Conservation (phyloP, 2,329 filamentous ascomycete genomes). For the Emmonsiellopsis sp. region DNA sequence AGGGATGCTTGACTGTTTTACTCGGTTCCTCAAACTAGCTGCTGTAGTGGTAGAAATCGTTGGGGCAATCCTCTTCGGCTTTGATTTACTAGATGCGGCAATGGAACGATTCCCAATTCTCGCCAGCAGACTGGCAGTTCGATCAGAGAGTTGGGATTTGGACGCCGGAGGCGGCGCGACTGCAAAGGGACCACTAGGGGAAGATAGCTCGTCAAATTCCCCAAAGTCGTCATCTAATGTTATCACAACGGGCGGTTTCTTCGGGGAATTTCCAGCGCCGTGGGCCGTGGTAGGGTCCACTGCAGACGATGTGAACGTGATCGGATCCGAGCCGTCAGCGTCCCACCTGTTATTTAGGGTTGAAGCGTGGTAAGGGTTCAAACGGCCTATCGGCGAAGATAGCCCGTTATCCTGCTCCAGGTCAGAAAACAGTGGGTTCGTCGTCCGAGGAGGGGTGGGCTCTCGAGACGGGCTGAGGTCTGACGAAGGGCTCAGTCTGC, state of each 20-base stretch:
- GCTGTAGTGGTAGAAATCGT: constrained; percentile 10
- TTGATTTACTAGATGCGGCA: constrained; percentile 3
- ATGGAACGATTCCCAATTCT: constrained; percentile 17
- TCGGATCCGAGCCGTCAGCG: constrained; percentile 28
- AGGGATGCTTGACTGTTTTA: constrained; percentile 22
- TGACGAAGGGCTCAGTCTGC: constrained; percentile 19
- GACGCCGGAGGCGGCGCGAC: constrained; percentile 11
- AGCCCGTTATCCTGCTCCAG: background rate
- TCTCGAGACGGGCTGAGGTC: constrained; percentile 9
- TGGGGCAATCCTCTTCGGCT: constrained; percentile 10
- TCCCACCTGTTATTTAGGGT: constrained; percentile 10
- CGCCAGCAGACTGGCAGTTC: constrained; percentile 32
- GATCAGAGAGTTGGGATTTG: constrained; percentile 25
- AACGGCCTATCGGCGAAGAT: background rate
- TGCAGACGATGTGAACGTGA: constrained; percentile 34
- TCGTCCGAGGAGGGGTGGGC: constrained; percentile 1
- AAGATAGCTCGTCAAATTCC: constrained; percentile 16
- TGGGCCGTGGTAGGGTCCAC: constrained; percentile 15
- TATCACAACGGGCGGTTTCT: constrained; percentile 21
- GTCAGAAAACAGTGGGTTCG: background rate
- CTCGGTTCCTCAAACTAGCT: background rate
- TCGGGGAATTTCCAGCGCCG: constrained; percentile 2
- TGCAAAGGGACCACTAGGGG: constrained; percentile 13
- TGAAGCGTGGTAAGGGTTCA: background rate
- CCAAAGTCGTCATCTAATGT: constrained; percentile 24